Base-by-base conservation (phyloP, 2,329 filamentous ascomycete species). In the Aspergillus intermedius region DNA sequence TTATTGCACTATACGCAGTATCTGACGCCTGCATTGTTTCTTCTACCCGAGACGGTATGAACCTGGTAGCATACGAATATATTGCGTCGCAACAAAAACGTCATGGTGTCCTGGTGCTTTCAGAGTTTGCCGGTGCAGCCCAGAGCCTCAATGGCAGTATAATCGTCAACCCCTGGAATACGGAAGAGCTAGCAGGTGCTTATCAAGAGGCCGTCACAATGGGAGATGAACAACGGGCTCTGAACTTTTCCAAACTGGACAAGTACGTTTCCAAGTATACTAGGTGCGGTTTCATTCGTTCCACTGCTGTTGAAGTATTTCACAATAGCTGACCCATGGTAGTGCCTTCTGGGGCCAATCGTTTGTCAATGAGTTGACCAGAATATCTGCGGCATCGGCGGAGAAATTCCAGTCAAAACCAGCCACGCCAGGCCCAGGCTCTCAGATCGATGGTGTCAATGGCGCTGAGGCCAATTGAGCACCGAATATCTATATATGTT, bases 121-220 rank as follows among this genome's bases (percentile, higher is more conserved):
- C 91, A 43, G 93, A 98, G 67, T 97, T 98, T 65, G 91, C 93
- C 0, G 93, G 93, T 40, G 93, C 93, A 6, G 91, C 93, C 0
- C 93, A 97, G 71, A 93, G 87, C 54, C 78, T 98, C 49, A 96
- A 95, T 58, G 91, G 91, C 52, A 90, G 88, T 59, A 77, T 97
- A 45, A 91, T 97, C 47, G 88, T 97, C 63, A 98, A 98, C 70
- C 93, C 93, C 1, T 98, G 93, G 93, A 97, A 97, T 68, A 96
- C 91, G 0, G 91, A 96, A 65, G 91, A 97, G 69, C 77, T 97
- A 34, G 91, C 91, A 37, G 88, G 90, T 60, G 88, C 91, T 5
- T 91, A 97, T 58, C 87, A 96, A 69, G 90, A 95, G 57, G 89
- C 91, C n/a, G 90, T 97, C 40, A 95, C 91, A 47, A 96, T 97